phyloP scores from a whole-genome alignment of 2,329 filamentous ascomycete genomes.

The Penicillium sp. region DNA sequence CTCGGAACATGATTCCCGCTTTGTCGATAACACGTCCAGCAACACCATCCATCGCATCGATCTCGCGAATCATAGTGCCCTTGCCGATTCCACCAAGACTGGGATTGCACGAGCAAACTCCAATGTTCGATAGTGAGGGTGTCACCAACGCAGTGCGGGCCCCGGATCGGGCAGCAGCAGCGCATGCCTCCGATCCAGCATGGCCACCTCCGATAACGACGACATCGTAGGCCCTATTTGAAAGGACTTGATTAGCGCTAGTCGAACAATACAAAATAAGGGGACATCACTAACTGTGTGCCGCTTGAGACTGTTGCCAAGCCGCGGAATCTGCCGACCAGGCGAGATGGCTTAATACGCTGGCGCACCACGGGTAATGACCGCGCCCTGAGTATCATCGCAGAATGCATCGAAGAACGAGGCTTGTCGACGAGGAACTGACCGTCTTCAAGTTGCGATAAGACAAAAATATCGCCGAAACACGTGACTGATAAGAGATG shows the following conservation, averaged over 20 bases:
- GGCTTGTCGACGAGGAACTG: neutral
- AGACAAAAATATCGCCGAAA: slow-evolving; percentile 26
- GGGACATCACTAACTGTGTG: slow-evolving; percentile 40
- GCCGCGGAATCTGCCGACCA: slow-evolving; percentile 34
- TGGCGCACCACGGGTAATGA: slow-evolving; percentile 38
- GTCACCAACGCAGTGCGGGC: slow-evolving; percentile 90
- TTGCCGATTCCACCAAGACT: slow-evolving; percentile 99
- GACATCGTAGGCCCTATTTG: slow-evolving; percentile 77
- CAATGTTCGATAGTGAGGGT: slow-evolving; percentile 84
- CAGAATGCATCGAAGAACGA: slow-evolving; percentile 14
- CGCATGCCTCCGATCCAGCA: slow-evolving; percentile 90
- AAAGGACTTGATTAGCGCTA: slow-evolving; percentile 15
- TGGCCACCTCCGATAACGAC: slow-evolving; percentile 95
- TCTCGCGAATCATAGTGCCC: slow-evolving; percentile 91
- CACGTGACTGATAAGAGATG: slow-evolving; percentile 28
- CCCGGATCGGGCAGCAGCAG: slow-evolving; percentile 86
- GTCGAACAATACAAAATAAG: neutral
- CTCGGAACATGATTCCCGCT: slow-evolving; percentile 89
- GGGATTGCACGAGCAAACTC: slow-evolving; percentile 95
- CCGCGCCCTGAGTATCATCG: slow-evolving; percentile 46
- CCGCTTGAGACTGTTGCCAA: slow-evolving; percentile 49
- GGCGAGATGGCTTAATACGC: slow-evolving; percentile 33
- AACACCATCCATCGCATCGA: slow-evolving; percentile 92
- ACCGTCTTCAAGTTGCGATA: slow-evolving; percentile 18
- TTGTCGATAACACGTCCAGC: slow-evolving; percentile 90